phyloP scores from a whole-genome alignment of 176 grass and related monocot species.

The Secale cereale region DNA sequence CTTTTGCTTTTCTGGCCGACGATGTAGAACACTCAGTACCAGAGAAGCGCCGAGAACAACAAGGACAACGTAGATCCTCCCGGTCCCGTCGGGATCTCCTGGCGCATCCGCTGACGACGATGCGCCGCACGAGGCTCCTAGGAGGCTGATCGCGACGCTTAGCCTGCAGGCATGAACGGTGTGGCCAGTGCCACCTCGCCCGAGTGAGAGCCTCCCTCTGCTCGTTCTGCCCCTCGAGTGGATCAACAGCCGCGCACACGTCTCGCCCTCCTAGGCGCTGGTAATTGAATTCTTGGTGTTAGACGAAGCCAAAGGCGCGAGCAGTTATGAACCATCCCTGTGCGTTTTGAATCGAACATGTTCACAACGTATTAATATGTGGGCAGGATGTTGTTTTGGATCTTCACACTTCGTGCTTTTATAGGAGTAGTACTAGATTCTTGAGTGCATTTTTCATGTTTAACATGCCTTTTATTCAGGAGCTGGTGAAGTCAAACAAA shows the following conservation, averaged over 20 bases:
- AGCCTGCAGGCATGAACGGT: neutral
- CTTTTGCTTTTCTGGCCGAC: neutral
- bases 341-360: too few relatives aligned
- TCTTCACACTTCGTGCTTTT: too few relatives aligned
- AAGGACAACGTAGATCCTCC: neutral
- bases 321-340: neutral
- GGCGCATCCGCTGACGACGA: neutral
- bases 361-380: too few relatives aligned
- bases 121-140: neutral
- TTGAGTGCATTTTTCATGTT: neutral
- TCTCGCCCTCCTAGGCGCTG: neutral
- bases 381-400: too few relatives aligned
- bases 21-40: constrained; percentile 32
- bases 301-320: neutral
- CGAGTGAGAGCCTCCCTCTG: neutral
- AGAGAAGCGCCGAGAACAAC: constrained; percentile 28
- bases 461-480: constrained; percentile 35
- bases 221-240: neutral
- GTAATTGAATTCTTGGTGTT: neutral
- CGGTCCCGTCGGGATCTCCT: neutral
- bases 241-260: neutral
- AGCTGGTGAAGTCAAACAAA: constrained; percentile 57
- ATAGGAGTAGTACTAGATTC: neutral
- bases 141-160: neutral
- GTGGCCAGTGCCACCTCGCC: neutral